Evolutionary conservation across 176 grass and related monocot species (phyloP).

Genomic region (Hordeum vulgare): DNA sequence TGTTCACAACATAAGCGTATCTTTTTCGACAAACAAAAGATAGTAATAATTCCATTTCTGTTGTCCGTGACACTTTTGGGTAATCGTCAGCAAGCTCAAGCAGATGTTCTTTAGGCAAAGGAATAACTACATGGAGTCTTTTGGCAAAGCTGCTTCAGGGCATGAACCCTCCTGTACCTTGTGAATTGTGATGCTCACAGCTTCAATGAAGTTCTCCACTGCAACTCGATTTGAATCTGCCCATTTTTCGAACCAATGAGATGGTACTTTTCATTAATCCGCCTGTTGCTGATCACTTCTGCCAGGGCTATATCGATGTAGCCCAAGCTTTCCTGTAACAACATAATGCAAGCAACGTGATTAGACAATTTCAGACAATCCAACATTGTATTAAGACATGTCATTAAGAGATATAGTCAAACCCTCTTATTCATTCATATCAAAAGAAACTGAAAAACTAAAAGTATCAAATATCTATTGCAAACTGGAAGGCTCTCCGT

Average conservation of each 20-base stretch:
- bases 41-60: neutral
- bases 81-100: neutral
- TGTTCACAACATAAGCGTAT: neutral
- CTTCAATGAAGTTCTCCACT: constrained; percentile 75
- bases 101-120: neutral
- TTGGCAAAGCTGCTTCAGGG: constrained; percentile 5
- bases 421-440: neutral
- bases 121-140: constrained; percentile 30
- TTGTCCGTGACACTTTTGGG: neutral
- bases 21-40: too few species aligned
- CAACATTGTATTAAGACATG: neutral
- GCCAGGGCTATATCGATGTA: constrained; percentile 64
- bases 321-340: constrained; percentile 62
- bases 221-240: constrained; percentile 82
- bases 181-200: neutral
- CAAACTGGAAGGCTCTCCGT: neutral
- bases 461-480: neutral
- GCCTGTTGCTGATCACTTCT: constrained; percentile 70
- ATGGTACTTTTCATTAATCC: constrained; percentile 69
- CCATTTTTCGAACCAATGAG: constrained; percentile 83
- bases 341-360: constrained; percentile 6
- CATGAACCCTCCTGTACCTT: neutral
- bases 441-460: neutral
- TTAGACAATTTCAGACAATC: neutral
- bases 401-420: neutral